phyloP scores from a whole-genome alignment of 2,329 filamentous ascomycete genomes.

The Blumeria hordei region DNA sequence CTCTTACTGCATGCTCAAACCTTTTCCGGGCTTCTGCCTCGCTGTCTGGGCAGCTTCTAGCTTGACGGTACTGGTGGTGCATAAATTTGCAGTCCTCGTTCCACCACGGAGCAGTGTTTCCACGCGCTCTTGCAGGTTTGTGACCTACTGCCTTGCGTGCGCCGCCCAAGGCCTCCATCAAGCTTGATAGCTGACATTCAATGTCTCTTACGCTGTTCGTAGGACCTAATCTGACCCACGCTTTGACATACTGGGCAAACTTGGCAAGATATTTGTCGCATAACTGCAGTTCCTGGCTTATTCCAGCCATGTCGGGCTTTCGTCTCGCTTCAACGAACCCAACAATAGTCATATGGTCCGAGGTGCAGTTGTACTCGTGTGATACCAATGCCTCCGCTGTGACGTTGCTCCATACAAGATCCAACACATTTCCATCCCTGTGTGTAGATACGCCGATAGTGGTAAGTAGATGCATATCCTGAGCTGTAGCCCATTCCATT shows the following conservation, averaged over 20 bases:
- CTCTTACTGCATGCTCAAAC: neutral
- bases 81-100: neutral
- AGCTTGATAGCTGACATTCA: neutral
- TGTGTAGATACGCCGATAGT: neutral
- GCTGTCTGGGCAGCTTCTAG: neutral
- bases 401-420: neutral
- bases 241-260: neutral
- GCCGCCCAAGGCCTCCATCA: neutral
- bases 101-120: neutral
- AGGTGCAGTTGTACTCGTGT: neutral
- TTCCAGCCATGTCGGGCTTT: neutral
- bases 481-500: neutral
- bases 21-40: neutral
- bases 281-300: neutral
- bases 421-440: neutral
- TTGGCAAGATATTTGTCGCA: neutral
- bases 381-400: neutral
- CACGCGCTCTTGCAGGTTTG: neutral
- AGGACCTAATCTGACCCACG: neutral
- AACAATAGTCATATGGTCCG: neutral
- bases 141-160: neutral
- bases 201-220: neutral
- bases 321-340: neutral
- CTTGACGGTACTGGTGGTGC: neutral
- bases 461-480: neutral